Base-by-base conservation (phyloP, 768 basidiomycete genomes). In the Rhodotorula kratochvilovae region DNA sequence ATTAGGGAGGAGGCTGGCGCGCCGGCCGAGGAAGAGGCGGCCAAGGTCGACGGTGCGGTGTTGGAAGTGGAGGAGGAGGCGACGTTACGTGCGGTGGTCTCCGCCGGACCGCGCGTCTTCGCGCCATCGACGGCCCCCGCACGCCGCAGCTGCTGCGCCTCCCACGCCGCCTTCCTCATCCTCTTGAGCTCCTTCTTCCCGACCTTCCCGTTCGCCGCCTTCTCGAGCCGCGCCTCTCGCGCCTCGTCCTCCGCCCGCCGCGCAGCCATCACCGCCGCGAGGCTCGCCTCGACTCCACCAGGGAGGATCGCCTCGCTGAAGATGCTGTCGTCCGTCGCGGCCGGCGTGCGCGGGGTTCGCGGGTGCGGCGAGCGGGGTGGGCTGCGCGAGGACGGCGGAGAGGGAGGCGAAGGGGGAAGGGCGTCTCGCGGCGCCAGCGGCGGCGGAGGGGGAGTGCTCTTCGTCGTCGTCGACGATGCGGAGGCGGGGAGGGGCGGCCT, bases 401-500 rank as follows among this genome's bases (percentile, higher is more conserved):
- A 36, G 33, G 33, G 33, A 56, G 55, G 23, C 35, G 33, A 16
- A 17, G 27, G n/a, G 25, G 5, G 51, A 7, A 6, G 35, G 7
- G 48, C 48, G 27, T 23, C 29, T 10, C 10, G 33, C 21, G n/a
- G 13, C 39, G 50, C 17, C 6, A 12, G 23, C 12, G 48, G 13
- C 23, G 43, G 21, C 12, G 31, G 7, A 31, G 31, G 36, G 11
- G 25, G 15, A 3, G 57, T 25, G 25, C 33, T 35, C 19, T 1
- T 56, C 55, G 21, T 35, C 33, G 42, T 64, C 63, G 21, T 55
- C 54, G 43, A 53, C 63, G 43, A 64, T 35, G 54, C 45, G 63
- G 13, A 64, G 63, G 2, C 12, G 21, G 10, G 63, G 2, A 0
- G 43, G 29, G 6, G 31, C 29, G 12, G 31, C 1, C 29, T 23